Evolutionary conservation across 805 yeast genomes (phyloP).

Genomic region (Ogataea degrootiae): DNA sequence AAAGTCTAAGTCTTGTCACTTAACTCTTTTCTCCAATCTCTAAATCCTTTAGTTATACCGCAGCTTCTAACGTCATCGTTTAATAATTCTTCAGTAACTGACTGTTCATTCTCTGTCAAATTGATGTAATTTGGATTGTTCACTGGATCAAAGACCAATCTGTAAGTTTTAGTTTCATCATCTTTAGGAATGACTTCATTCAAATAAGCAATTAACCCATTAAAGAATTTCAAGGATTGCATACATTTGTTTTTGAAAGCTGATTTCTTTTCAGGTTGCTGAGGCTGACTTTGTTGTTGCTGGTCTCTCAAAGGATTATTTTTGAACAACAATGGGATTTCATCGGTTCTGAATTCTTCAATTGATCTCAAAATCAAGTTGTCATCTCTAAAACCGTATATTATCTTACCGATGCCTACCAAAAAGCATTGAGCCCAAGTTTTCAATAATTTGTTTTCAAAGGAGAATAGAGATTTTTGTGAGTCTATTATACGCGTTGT

Average conservation of each 20-base stretch:
- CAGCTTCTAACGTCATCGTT: conserved; percentile 33
- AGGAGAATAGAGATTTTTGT: conserved; percentile 53
- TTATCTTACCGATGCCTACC: conserved; percentile 73
- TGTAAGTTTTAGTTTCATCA: conserved; percentile 46
- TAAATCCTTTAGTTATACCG: conserved; percentile 44
- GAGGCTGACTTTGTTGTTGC: conserved; percentile 30
- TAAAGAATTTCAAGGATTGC: conserved; percentile 81
- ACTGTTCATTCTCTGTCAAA: conserved; percentile 41
- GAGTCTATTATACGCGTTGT: conserved; percentile 55
- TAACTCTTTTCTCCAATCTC: conserved; percentile 45
- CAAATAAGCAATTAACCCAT: conserved; percentile 80
- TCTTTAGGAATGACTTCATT: conserved; percentile 46
- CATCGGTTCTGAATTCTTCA: conserved; percentile 74
- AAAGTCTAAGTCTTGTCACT: not conserved
- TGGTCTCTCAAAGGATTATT: conserved; percentile 35
- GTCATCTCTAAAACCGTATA: conserved; percentile 85
- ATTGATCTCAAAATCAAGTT: conserved; percentile 56
- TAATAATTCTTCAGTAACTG: conserved; percentile 20
- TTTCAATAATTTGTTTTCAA: conserved; percentile 71
- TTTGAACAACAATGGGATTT: conserved; percentile 67
- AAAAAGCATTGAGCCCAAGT: conserved; percentile 95
- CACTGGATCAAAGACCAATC: conserved; percentile 49
- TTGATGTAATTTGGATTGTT: conserved; percentile 45
- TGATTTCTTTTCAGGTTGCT: conserved; percentile 17
- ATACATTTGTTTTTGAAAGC: conserved; percentile 59